A percentile compares a stretch with the other conserved stretches of the same genome.
Evolutionary conservation across 345 rosid species (phyloP).

Genomic region (Boechera divaricarpa): DNA sequence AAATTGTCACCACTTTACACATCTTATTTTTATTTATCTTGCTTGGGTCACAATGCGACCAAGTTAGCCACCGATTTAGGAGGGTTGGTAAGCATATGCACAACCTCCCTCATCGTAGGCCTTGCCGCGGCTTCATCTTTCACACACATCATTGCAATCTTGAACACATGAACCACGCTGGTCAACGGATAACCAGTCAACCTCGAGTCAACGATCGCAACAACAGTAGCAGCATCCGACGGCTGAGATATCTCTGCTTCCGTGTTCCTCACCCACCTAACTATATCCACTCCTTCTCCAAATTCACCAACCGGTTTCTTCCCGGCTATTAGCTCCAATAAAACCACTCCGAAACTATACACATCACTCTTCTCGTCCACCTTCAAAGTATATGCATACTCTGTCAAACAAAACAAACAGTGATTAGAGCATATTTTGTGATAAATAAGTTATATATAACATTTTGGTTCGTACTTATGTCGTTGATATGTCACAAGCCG

Average conservation of each 20-base stretch:
- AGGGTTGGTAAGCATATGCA: slow-evolving; percentile 72
- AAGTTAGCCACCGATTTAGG: slow-evolving; percentile 57
- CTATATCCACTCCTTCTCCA: slow-evolving; percentile 97
- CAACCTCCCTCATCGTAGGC: slow-evolving; percentile 96
- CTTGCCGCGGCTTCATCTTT: slow-evolving; percentile 66
- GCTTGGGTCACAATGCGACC: slow-evolving; percentile 36
- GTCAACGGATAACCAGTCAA: slow-evolving; percentile 63
- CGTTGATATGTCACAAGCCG: no score
- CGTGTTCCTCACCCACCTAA: slow-evolving; percentile 84
- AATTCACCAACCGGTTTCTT: slow-evolving; percentile 89
- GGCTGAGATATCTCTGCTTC: slow-evolving; percentile 71
- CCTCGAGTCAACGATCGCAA: slow-evolving; percentile 72
- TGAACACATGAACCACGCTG: slow-evolving; percentile 71
- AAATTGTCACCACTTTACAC: slow-evolving; percentile 17
- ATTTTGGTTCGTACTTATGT: not conserved
- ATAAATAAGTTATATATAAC: not conserved
- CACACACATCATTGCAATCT: slow-evolving; percentile 81
- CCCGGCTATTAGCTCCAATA: slow-evolving; percentile 83
- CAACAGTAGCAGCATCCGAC: slow-evolving; percentile 61
- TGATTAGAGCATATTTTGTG: not conserved
- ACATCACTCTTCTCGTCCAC: slow-evolving; percentile 96
- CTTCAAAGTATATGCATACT: slow-evolving; percentile 86
- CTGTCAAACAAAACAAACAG: slow-evolving; percentile 36
- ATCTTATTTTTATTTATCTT: slow-evolving; percentile 24
- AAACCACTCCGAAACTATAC: slow-evolving; percentile 87